A percentile compares a stretch with the other conserved stretches of the same genome.
phyloP scores from a whole-genome alignment of 768 basidiomycete species.

The Lactifluus piperatus region DNA sequence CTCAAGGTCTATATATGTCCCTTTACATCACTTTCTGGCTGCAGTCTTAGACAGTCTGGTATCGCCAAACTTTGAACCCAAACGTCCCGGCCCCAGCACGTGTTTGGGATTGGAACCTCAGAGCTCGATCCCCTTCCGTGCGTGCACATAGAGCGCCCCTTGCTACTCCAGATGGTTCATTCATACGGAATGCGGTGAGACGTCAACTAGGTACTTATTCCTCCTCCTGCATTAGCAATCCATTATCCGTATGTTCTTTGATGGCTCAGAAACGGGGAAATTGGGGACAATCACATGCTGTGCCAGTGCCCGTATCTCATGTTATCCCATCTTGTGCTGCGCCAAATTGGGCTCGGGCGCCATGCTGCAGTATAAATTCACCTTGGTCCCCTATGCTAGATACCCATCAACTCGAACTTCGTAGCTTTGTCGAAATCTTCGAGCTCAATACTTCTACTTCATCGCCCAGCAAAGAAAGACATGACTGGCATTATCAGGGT shows the following conservation, averaged over 20 bases:
- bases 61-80: not conserved
- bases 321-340: not conserved
- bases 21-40: too few species aligned
- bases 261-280: not conserved
- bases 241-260: not conserved
- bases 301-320: not conserved
- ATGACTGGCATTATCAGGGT: not conserved
- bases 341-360: not conserved
- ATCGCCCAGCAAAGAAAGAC: not conserved
- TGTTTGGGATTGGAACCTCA: not conserved
- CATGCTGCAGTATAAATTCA: not conserved
- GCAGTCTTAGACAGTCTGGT: not conserved
- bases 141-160: not conserved
- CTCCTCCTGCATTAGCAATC: not conserved
- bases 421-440: not conserved
- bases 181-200: not conserved
- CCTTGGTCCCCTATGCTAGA: not conserved
- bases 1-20: too few species aligned
- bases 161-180: too few species aligned
- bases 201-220: not conserved
- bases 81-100: not conserved
- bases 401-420: not conserved
- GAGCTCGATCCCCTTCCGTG: not conserved
- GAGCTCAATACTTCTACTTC: not conserved
- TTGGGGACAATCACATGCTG: constrained; percentile 6